Conservation (phyloP, 805 yeast genomes). For the Cyberlindnera veronae region DNA sequence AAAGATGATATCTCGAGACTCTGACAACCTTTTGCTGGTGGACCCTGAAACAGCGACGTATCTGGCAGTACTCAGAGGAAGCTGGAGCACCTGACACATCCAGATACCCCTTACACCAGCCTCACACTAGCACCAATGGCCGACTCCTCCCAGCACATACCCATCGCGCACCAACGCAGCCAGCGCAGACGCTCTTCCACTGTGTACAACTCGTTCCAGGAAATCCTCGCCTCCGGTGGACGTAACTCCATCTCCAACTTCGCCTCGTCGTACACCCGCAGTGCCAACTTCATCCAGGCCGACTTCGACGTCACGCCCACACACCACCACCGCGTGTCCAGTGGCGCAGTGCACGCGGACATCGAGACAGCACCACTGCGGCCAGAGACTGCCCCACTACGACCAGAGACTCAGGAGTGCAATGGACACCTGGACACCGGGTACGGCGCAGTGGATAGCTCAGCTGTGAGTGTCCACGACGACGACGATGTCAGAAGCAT, state of each 20-base stretch:
- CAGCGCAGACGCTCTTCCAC: conserved; percentile 22
- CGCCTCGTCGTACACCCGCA: conserved; percentile 26
- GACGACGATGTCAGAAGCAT: conserved; percentile 16
- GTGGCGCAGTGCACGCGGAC: conserved; percentile 14
- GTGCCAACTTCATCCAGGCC: conserved; percentile 26
- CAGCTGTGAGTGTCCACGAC: conserved; percentile 2
- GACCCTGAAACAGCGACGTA: too few relatives aligned
- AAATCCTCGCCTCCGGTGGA: conserved; percentile 24
- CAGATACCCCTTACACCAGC: too few relatives aligned
- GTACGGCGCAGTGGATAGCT: conserved; percentile 5
- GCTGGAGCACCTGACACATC: too few relatives aligned
- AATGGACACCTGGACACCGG: background rate
- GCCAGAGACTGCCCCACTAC: conserved; percentile 9
- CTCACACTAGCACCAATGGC: too few relatives aligned
- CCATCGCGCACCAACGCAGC: too few relatives aligned
- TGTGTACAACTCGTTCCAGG: conserved; percentile 26
- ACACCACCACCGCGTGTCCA: conserved; percentile 17
- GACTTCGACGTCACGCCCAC: conserved; percentile 26
- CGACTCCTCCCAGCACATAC: too few relatives aligned
- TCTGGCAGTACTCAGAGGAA: too few relatives aligned
- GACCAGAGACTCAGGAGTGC: conserved; percentile 2
- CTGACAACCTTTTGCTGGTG: too few relatives aligned
- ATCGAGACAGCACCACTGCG: conserved; percentile 12
- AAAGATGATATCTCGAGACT: too few relatives aligned
- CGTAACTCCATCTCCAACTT: conserved; percentile 25